Percentiles rank a stretch among this genome's conserved stretches.
These are phyloP conservation scores for Eucalyptus grandis DNA, from an alignment of 345 rosid species.

Conservation along the genomic window DNA sequence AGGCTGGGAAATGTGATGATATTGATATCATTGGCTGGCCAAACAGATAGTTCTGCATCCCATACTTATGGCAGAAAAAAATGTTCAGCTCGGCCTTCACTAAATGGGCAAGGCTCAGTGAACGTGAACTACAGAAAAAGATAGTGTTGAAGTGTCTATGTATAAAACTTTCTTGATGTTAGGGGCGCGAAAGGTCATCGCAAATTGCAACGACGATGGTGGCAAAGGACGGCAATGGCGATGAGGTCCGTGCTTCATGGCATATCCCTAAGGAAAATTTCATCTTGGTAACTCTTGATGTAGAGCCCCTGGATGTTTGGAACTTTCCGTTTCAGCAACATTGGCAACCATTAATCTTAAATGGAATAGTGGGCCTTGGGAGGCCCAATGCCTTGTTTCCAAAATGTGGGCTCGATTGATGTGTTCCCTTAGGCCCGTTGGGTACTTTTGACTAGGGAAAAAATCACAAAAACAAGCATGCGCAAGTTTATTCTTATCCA, in stretches of 20 bases:
- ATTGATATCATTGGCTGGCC: too few relatives aligned
- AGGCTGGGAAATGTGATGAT: not conserved
- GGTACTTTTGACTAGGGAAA: not conserved
- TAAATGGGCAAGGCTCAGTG: not conserved
- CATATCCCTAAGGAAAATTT: not conserved
- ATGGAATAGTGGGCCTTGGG: not conserved
- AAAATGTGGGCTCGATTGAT: not conserved
- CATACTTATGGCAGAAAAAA: not conserved
- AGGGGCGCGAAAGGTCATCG: rapidly evolving
- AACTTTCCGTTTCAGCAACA: not conserved
- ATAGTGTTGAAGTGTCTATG: not conserved
- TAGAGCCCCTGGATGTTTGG: not conserved
- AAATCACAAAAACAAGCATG: not conserved
- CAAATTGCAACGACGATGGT: not conserved
- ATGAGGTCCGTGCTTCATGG: not conserved
- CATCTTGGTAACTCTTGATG: not conserved
- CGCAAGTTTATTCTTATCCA: not conserved
- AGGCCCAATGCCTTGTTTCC: not conserved
- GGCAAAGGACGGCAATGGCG: not conserved
- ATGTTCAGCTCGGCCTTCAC: not conserved
- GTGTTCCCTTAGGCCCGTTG: not conserved
- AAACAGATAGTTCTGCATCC: too few relatives aligned
- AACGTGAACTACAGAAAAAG: rapidly evolving
- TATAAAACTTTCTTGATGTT: not conserved
- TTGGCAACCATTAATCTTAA: not conserved